phyloP scores from a whole-genome alignment of 1,284 basidiomycete species.

The Neonothopanus nambi region DNA sequence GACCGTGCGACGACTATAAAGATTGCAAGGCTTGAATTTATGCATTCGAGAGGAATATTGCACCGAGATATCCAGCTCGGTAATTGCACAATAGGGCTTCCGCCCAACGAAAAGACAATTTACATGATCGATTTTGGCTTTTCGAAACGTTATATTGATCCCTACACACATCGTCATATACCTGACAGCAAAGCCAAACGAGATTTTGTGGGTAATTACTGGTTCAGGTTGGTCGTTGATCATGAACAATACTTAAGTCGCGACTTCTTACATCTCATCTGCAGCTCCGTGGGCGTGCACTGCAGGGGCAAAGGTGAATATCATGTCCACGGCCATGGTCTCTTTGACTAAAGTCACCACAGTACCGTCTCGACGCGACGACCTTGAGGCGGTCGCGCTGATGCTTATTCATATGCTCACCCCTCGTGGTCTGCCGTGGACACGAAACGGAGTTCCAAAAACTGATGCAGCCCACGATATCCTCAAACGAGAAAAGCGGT shows the following conservation, averaged over 20 bases:
- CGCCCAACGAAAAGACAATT: conserved; percentile 55
- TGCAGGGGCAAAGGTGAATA: conserved; percentile 66
- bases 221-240: conserved; percentile 54
- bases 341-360: conserved; percentile 13
- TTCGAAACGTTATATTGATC: conserved; percentile 73
- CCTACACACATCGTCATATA: conserved; percentile 60
- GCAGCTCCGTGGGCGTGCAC: conserved; percentile 68
- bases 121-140: conserved; percentile 86
- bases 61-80: conserved; percentile 79
- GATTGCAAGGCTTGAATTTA: conserved; percentile 68
- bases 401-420: conserved; percentile 79
- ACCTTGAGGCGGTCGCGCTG: conserved; percentile 71
- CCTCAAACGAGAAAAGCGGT: conserved; percentile 61
- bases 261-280: neutral
- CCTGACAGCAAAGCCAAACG: conserved; percentile 63
- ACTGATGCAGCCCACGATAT: conserved; percentile 59
- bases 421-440: conserved; percentile 74
- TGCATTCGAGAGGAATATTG: conserved; percentile 70
- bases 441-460: conserved; percentile 72
- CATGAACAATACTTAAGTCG: neutral
- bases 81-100: conserved; percentile 65
- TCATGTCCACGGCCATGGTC: neutral
- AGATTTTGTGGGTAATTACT: conserved; percentile 80
- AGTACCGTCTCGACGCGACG: conserved; percentile 76
- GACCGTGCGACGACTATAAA: conserved; percentile 26